Conservation (phyloP, 139 green algal genomes). For the Tetratostichococcus sp. region DNA sequence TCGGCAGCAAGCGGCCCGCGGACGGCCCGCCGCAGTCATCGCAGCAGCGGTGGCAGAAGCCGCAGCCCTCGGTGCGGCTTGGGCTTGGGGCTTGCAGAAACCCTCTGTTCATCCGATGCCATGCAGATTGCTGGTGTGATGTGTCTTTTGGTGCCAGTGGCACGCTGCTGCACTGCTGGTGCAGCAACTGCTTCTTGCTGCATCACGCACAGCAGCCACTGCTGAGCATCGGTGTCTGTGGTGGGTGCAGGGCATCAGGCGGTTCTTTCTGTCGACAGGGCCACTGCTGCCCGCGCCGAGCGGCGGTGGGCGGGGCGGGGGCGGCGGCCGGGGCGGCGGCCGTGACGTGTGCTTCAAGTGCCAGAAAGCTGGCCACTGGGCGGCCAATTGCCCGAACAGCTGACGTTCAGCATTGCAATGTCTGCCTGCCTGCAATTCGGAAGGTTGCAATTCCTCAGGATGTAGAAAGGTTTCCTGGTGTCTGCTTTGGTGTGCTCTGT, state of each 20-base stretch:
- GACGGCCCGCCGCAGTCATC: not conserved
- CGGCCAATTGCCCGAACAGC: slow-evolving; percentile 9
- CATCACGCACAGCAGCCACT: not conserved
- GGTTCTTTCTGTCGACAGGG: not conserved
- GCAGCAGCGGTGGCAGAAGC: not conserved
- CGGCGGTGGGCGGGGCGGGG: no score
- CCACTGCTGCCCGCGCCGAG: no score
- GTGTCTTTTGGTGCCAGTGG: no score
- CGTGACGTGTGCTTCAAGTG: slow-evolving; percentile 16
- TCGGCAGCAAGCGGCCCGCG: not conserved
- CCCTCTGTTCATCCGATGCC: no score
- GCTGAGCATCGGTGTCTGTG: no score
- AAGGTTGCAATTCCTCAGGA: no score
- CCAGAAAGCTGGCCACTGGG: slow-evolving; percentile 16
- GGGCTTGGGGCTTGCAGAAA: no score
- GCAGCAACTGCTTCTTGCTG: not conserved
- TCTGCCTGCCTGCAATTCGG: not conserved
- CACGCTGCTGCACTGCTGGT: no score
- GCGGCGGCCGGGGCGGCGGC: not conserved
- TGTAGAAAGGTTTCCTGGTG: no score
- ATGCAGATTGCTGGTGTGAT: no score
- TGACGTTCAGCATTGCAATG: not conserved
- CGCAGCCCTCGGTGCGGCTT: not conserved
- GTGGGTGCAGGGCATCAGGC: not conserved
- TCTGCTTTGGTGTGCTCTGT: no score